Conservation (phyloP, 176 grass and related monocot genomes). For the Ampelocalamus luodianensis region DNA sequence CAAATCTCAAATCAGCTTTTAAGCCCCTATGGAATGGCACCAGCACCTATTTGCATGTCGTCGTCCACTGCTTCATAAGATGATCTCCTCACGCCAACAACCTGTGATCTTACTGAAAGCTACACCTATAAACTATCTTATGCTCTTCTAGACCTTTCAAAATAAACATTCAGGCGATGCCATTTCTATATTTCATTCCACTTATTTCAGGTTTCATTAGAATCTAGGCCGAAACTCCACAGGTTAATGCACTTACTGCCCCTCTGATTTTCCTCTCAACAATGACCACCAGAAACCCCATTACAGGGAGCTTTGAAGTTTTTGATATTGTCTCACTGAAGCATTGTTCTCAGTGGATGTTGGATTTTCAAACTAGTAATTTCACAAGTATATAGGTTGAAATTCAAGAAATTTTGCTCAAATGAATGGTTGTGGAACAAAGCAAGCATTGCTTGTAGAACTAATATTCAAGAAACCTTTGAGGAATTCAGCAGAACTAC, state of each 20-base stretch:
- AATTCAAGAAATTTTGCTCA: not conserved
- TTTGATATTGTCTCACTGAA: not conserved
- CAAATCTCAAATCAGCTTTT: not conserved
- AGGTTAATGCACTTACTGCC: not conserved
- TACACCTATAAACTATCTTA: not conserved
- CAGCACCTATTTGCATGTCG: not conserved
- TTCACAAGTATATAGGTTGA: not conserved
- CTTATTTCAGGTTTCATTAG: constrained; percentile 2
- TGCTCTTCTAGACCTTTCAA: not conserved
- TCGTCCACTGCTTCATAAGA: not conserved
- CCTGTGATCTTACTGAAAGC: not conserved
- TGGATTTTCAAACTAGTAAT: not conserved
- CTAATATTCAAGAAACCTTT: not conserved
- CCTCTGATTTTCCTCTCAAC: not conserved
- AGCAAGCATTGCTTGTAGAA: not conserved
- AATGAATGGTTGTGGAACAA: not conserved
- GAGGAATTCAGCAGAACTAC: not conserved
- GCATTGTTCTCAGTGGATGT: not conserved
- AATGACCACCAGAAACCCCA: not conserved
- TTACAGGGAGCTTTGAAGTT: not conserved
- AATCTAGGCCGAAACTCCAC: not conserved
- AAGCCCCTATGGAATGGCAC: not conserved
- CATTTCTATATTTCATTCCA: constrained; percentile 24
- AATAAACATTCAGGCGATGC: not conserved
- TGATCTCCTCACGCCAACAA: not conserved